phyloP scores from a whole-genome alignment of 2,329 filamentous ascomycete species.

The Stenocarpella maydis region DNA sequence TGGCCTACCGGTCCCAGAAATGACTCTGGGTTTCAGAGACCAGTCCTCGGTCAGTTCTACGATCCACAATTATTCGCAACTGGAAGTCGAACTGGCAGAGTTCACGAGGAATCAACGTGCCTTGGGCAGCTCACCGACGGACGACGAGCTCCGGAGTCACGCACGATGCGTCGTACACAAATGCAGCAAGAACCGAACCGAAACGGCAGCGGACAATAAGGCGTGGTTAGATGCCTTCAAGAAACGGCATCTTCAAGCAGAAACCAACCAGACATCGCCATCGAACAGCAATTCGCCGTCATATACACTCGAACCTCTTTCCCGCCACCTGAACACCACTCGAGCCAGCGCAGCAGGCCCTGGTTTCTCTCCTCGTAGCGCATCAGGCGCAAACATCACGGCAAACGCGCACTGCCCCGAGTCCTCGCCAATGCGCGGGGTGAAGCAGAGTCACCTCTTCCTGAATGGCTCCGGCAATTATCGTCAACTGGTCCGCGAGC shows the following conservation, averaged over 20 bases:
- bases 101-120: conserved; percentile 57
- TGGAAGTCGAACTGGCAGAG: conserved; percentile 64
- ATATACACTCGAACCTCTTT: not conserved
- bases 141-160: conserved; percentile 63
- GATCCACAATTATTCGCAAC: conserved; percentile 64
- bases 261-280: conserved; percentile 38
- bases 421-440: not conserved
- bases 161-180: conserved; percentile 70
- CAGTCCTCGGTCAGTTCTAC: conserved; percentile 65
- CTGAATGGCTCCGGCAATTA: conserved; percentile 70
- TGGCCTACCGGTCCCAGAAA: conserved; percentile 61
- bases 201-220: conserved; percentile 66
- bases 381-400: conserved; percentile 1
- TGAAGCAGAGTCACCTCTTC: conserved; percentile 51
- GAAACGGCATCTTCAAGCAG: conserved; percentile 49
- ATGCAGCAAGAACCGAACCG: conserved; percentile 69
- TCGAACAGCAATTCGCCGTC: conserved; percentile 34
- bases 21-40: conserved; percentile 59
- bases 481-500: conserved; percentile 60
- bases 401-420: not conserved
- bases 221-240: conserved; percentile 64
- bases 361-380: not conserved
- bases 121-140: conserved; percentile 57
- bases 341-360: not conserved
- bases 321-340: not conserved